phyloP scores from a whole-genome alignment of 1,284 basidiomycete genomes.

The Cutaneotrichosporon dermatis region DNA sequence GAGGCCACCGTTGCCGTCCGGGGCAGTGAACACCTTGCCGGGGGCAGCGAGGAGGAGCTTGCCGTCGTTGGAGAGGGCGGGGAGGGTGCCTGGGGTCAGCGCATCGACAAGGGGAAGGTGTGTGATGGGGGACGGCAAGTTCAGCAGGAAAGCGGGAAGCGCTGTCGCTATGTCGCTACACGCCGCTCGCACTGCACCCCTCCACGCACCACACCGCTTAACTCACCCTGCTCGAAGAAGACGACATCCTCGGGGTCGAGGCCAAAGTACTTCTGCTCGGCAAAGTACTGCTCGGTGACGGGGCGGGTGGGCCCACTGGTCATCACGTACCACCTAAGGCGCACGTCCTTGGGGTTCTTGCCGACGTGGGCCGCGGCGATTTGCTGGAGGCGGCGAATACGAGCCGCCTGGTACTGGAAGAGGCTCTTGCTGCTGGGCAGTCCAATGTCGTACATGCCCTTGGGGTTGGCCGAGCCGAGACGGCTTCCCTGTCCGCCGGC shows the following conservation, averaged over 20 bases:
- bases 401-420: conserved; percentile 95
- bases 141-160: too few species aligned
- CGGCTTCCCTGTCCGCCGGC: conserved; percentile 97
- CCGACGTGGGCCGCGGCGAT: conserved; percentile 61
- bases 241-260: conserved; percentile 74
- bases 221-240: conserved; percentile 93
- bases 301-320: conserved; percentile 90
- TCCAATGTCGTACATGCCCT: conserved; percentile 97
- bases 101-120: neutral
- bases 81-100: conserved; percentile 70
- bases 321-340: conserved; percentile 97
- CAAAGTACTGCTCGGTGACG: conserved; percentile 84
- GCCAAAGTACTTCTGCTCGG: conserved; percentile 75
- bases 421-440: conserved; percentile 88
- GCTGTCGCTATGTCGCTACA: too few species aligned
- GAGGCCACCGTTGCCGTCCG: conserved; percentile 95
- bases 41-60: conserved; percentile 83
- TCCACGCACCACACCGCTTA: neutral
- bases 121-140: neutral
- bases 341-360: conserved; percentile 56
- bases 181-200: neutral
- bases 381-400: conserved; percentile 75
- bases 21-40: conserved; percentile 80
- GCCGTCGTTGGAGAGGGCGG: conserved; percentile 89
- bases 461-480: conserved; percentile 85